Evolutionary conservation across 164 flowering plant species (phyloP).

Genomic region (Chimonanthus salicifolius): DNA sequence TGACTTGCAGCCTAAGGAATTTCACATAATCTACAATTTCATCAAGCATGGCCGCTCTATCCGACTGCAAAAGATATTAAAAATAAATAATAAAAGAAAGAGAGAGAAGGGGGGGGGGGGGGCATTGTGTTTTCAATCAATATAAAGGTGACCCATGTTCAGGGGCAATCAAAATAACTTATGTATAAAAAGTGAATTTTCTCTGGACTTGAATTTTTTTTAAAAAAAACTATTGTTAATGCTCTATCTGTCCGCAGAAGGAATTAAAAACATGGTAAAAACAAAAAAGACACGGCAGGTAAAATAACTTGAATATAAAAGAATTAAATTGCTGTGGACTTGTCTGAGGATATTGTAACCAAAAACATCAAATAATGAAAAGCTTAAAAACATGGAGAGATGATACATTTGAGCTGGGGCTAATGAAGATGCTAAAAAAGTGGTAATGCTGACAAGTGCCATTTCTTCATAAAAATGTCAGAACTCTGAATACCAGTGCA

Average conservation of each 20-base stretch:
- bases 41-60: conserved; percentile 44
- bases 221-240: no score
- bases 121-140: neutral
- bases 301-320: neutral
- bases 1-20: conserved; percentile 36
- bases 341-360: neutral
- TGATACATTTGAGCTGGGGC: neutral
- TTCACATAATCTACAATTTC: conserved; percentile 40
- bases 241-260: no score
- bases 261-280: no score
- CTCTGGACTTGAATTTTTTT: no score
- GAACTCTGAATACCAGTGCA: no score
- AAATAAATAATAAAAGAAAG: neutral
- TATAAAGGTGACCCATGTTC: neutral
- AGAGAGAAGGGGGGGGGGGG: no score
- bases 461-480: no score
- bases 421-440: neutral
- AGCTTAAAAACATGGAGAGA: neutral
- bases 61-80: conserved; percentile 26
- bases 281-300: no score
- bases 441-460: neutral
- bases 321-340: neutral
- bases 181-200: no score
- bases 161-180: neutral
- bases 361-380: neutral